These are phyloP conservation scores for Peronospora farinosa DNA, from an alignment of 352 stramenopile genomes.

Conservation along the genomic window DNA sequence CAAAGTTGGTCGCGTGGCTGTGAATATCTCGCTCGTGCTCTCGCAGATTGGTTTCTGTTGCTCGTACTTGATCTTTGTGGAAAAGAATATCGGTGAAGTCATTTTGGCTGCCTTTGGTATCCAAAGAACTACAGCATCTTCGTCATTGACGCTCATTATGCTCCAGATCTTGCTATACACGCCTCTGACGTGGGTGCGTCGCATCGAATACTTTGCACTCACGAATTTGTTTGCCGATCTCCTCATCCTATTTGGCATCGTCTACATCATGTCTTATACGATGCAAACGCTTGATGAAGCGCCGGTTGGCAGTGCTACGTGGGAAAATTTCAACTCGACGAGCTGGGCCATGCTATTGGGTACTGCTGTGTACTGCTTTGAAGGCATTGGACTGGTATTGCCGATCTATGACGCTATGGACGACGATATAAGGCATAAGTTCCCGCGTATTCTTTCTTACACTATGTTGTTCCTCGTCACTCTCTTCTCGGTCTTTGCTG, in stretches of 20 bases:
- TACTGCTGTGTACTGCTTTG: slow-evolving; percentile 63
- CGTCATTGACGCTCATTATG: slow-evolving; percentile 48
- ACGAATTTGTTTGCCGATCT: slow-evolving; percentile 61
- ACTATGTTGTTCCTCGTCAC: slow-evolving; percentile 49
- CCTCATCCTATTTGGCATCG: slow-evolving; percentile 49
- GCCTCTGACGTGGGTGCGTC: slow-evolving; percentile 59
- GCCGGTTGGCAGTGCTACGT: slow-evolving; percentile 28
- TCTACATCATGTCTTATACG: slow-evolving; percentile 56
- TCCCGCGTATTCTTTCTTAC: slow-evolving; percentile 42
- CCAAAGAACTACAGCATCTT: slow-evolving; percentile 37
- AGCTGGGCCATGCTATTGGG: slow-evolving; percentile 59
- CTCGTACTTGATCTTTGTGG: slow-evolving; percentile 72
- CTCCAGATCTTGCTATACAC: slow-evolving; percentile 67
- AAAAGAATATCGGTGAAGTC: slow-evolving; percentile 61
- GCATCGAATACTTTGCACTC: slow-evolving; percentile 70
- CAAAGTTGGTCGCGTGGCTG: slow-evolving; percentile 37
- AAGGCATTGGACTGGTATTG: slow-evolving; percentile 66
- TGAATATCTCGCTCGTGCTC: slow-evolving; percentile 66
- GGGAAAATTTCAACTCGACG: slow-evolving; percentile 60
- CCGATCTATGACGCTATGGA: slow-evolving; percentile 67
- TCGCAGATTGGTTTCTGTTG: slow-evolving; percentile 68
- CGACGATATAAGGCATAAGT: slow-evolving; percentile 50
- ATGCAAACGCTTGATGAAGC: slow-evolving; percentile 35
- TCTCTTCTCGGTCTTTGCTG: slow-evolving; percentile 50
- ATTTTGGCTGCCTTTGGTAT: slow-evolving; percentile 45